Evolutionary conservation across 768 basidiomycete species (phyloP), one percentile per base, ranked within the genome.

Genomic region (Suillus fuscotomentosus): DNA sequence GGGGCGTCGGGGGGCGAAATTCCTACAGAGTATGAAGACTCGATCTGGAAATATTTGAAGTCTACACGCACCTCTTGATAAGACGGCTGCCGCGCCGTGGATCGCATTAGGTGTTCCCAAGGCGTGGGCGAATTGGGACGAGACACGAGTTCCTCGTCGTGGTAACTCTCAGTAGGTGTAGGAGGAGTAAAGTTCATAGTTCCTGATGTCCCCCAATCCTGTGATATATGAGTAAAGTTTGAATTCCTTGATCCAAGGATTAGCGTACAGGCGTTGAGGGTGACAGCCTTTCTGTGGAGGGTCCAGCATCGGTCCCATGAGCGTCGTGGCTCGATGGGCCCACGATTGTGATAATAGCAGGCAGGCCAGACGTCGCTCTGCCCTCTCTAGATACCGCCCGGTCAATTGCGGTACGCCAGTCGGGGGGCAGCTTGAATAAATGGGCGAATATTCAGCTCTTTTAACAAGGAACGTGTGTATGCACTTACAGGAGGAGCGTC

Each of bases 1-100:
- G 86, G 3, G 86, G 86, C 1, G 86, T 87, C 5, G 86, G 86
- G 51, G 86, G 84, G n/a, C 86, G 81, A 71, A 84, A 87, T 41
- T 78, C 73, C 86, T 86, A 62, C 5, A 57, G 17, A 69, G 47
- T 39, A 48, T 54, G 63, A 60, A 66, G 57, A 20, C 41, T 42
- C 39, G 42, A 42, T 59, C 57, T 24, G 57, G 57, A 42, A 31
- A 42, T 42, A 59, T 20, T 27, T 13, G 27, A 13, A 42, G 13
- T 34, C 54, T 57, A 65, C 31, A 54, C 75, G 65, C 65, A 77
- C 77, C 8, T 61, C 65, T 60, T 71, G 75, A 51, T 59, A 59
- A 59, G 41, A 42, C 24, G 57, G 57, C 27, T 27, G 57, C 41
- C 39, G 41, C 27, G 17, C 55, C 20, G 55, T 65, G 53, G 54